Evolutionary conservation across 2,329 filamentous ascomycete species (phyloP).

Genomic region (Penicillium brasilianum): DNA sequence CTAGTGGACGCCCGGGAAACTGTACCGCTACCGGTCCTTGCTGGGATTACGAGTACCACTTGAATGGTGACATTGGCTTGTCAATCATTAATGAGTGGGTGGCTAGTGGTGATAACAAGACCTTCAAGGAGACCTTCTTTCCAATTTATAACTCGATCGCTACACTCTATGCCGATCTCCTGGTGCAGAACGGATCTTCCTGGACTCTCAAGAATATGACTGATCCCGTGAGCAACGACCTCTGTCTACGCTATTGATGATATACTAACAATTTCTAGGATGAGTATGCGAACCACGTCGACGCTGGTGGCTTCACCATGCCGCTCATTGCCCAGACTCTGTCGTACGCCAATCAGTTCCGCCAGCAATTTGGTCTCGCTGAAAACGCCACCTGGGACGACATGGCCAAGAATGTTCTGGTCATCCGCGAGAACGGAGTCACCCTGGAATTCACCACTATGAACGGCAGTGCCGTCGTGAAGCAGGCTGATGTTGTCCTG

Average conservation of each 20-base stretch:
- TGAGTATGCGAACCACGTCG: constrained; percentile 70
- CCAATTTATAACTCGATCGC: constrained; percentile 69
- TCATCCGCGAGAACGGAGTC: constrained; percentile 63
- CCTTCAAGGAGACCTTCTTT: constrained; percentile 61
- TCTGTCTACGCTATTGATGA: background rate
- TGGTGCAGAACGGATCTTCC: constrained; percentile 63
- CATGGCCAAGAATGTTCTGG: constrained; percentile 61
- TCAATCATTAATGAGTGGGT: constrained; percentile 66
- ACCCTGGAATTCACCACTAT: constrained; percentile 69
- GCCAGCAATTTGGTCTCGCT: constrained; percentile 59
- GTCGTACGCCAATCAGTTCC: constrained; percentile 62
- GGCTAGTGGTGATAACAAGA: constrained; percentile 62
- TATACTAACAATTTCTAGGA: constrained; percentile 47
- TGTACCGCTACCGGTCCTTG: constrained; percentile 69
- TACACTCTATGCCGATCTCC: constrained; percentile 63
- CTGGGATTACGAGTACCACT: constrained; percentile 74
- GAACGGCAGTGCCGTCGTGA: constrained; percentile 69
- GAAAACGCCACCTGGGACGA: constrained; percentile 64
- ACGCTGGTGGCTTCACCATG: constrained; percentile 73
- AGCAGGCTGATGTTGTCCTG: constrained; percentile 73
- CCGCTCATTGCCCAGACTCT: constrained; percentile 63
- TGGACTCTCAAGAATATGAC: constrained; percentile 68
- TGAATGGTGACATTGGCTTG: constrained; percentile 72
- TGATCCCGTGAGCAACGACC: constrained; percentile 63
- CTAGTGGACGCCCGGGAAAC: constrained; percentile 68